A percentile compares a stretch with the other conserved stretches of the same genome.
Evolutionary conservation across 495 filamentous ascomycete genomes (phyloP).

Genomic region (Penicillium fimorum): DNA sequence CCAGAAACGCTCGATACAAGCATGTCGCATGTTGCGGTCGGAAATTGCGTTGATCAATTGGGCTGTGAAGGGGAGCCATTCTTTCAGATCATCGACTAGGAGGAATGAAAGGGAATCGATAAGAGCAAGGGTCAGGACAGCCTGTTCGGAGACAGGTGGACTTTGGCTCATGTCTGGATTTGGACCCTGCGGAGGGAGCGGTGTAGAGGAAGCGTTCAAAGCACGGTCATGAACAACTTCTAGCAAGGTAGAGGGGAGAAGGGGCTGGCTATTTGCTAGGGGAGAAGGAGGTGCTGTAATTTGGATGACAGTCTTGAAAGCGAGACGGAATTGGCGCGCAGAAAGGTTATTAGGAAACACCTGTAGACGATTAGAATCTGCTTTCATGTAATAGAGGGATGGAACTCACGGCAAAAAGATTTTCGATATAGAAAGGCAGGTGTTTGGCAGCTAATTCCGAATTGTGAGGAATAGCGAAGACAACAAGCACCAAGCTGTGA

Average conservation of each 20-base stretch:
- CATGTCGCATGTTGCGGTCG: constrained; percentile 59
- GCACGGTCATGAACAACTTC: constrained; percentile 77
- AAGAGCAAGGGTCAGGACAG: constrained; percentile 73
- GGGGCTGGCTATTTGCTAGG: constrained; percentile 66
- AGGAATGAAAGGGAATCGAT: constrained; percentile 81
- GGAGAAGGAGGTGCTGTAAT: constrained; percentile 80
- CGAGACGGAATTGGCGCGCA: constrained; percentile 85
- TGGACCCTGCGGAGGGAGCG: constrained; percentile 40
- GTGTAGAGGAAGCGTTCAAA: constrained; percentile 50
- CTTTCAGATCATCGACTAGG: constrained; percentile 64
- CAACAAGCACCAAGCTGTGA: constrained; percentile 80
- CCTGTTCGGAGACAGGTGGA: constrained; percentile 70
- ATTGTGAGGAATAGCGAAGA: constrained; percentile 77
- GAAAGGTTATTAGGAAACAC: constrained; percentile 83
- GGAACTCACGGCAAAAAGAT: constrained; percentile 64
- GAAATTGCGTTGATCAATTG: constrained; percentile 61
- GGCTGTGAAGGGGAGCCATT: constrained; percentile 73
- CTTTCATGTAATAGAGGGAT: neutral
- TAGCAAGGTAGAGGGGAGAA: constrained; percentile 73
- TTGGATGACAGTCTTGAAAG: constrained; percentile 84
- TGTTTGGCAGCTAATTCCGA: constrained; percentile 67
- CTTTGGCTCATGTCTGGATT: constrained; percentile 30
- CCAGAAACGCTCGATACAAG: constrained; percentile 79
- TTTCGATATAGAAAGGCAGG: constrained; percentile 82
- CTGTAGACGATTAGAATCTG: constrained; percentile 26